A percentile compares a stretch with the other conserved stretches of the same genome.
Evolutionary conservation across 129 eudicot species (phyloP).

Genomic region (Dittrichia graveolens): DNA sequence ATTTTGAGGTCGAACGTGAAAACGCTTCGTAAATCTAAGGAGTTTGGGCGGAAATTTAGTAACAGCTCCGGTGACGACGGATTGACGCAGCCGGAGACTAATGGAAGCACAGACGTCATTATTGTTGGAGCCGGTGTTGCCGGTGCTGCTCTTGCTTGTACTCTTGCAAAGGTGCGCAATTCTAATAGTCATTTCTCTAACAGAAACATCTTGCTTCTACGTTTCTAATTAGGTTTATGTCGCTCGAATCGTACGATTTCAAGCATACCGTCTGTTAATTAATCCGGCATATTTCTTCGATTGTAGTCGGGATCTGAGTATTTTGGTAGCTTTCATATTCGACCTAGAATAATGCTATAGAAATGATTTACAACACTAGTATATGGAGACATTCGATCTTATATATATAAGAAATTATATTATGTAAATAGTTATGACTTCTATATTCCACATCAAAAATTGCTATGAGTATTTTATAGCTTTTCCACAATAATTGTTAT

Average conservation of each 20-base stretch:
- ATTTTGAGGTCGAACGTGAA: constrained; percentile 28
- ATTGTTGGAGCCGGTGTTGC: constrained; percentile 75
- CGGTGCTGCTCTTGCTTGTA: constrained; percentile 67
- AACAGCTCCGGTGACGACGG: constrained; percentile 21
- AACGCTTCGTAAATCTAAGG: constrained; percentile 28
- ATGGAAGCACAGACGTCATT: constrained; percentile 50
- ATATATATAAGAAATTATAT: not conserved
- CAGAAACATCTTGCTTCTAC: constrained; percentile 29
- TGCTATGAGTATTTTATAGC: not conserved
- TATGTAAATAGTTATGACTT: not conserved
- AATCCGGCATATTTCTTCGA: not conserved
- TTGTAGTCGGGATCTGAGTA: not conserved
- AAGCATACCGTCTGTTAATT: not conserved
- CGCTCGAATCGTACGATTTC: not conserved
- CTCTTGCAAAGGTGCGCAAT: constrained; percentile 56
- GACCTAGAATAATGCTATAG: not conserved
- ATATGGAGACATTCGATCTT: too few relatives aligned
- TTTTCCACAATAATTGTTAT: constrained; percentile 13
- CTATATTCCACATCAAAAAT: not conserved
- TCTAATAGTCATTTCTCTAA: not conserved
- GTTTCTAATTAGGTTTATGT: constrained; percentile 7
- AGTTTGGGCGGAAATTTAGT: constrained; percentile 8
- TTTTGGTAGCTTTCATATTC: not conserved
- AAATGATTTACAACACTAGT: too few relatives aligned
- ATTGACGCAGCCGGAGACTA: constrained; percentile 27